phyloP scores from a whole-genome alignment of 768 basidiomycete species.

The Tulasnella sp. region DNA sequence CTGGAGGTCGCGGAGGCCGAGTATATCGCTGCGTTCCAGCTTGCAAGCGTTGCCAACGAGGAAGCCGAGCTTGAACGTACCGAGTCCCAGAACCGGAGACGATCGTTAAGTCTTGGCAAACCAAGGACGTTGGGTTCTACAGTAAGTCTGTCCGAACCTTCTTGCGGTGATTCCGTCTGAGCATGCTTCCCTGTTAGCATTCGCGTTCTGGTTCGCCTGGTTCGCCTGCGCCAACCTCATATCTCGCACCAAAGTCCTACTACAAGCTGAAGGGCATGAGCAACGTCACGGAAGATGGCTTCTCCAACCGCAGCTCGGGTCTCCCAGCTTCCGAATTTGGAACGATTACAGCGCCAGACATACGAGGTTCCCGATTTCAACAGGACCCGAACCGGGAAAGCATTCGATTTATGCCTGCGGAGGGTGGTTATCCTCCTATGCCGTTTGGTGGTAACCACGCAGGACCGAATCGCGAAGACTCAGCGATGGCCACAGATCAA shows the following conservation, averaged over 20 bases:
- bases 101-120: too few species aligned
- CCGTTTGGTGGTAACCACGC: background rate
- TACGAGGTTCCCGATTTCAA: constrained; percentile 57
- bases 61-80: background rate
- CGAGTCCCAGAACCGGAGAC: background rate
- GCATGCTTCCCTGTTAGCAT: background rate
- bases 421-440: background rate
- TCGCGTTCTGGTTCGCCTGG: constrained; percentile 22
- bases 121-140: too few species aligned
- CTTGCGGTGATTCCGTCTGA: background rate
- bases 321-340: too few species aligned
- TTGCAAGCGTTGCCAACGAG: constrained; percentile 30
- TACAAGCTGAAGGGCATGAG: constrained; percentile 57
- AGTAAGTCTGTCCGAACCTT: background rate
- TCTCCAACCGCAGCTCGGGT: too few species aligned
- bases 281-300: constrained; percentile 48
- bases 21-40: constrained; percentile 63
- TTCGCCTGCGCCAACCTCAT: constrained; percentile 51
- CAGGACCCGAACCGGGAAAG: constrained; percentile 59
- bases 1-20: constrained; percentile 68
- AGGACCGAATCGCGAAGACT: background rate
- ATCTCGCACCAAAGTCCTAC: constrained; percentile 66
- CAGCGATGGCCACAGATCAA: background rate
- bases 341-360: too few species aligned
- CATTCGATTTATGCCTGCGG: constrained; percentile 30